A percentile compares a stretch with the other conserved stretches of the same genome.
phyloP scores from a whole-genome alignment of 2,329 filamentous ascomycete species.

The Diaporthe longicolla region DNA sequence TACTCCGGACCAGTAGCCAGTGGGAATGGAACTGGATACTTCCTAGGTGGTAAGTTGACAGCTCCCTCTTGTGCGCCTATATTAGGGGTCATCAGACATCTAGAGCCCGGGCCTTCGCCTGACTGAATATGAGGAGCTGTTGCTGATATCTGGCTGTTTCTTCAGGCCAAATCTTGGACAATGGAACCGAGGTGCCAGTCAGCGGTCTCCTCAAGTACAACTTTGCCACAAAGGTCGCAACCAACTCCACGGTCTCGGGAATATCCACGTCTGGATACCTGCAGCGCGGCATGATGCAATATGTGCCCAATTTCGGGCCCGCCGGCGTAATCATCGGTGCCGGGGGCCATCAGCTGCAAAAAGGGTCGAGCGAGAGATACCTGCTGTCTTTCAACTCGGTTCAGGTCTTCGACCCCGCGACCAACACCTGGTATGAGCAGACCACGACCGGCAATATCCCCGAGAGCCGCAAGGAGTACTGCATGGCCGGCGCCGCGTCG shows the following conservation, averaged over 20 bases:
- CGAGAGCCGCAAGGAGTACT: conserved; percentile 43
- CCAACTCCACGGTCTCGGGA: conserved; percentile 30
- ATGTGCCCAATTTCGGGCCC: conserved; percentile 37
- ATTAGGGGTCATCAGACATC: too few species aligned
- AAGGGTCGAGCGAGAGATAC: background rate
- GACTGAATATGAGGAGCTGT: background rate
- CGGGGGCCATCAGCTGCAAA: background rate
- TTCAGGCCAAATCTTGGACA: background rate
- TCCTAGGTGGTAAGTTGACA: conserved; percentile 28
- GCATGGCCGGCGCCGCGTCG: conserved; percentile 45
- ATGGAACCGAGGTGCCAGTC: conserved; percentile 13
- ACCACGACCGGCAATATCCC: conserved; percentile 43
- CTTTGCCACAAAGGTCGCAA: conserved; percentile 24
- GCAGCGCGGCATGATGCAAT: conserved; percentile 29
- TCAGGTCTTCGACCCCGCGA: conserved; percentile 43
- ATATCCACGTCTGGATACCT: conserved; percentile 16
- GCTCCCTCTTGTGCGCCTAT: too few species aligned
- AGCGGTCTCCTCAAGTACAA: conserved; percentile 38
- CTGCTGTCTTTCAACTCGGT: conserved; percentile 41
- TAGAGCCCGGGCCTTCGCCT: background rate
- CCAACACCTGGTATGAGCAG: conserved; percentile 45
- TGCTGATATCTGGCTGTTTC: background rate
- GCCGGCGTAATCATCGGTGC: conserved; percentile 30
- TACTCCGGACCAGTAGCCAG: conserved; percentile 30
- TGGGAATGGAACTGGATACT: conserved; percentile 37